Evolutionary conservation across 176 grass and related monocot species (phyloP), one percentile per base, ranked within the genome.

Genomic region (Elaeis guineensis): DNA sequence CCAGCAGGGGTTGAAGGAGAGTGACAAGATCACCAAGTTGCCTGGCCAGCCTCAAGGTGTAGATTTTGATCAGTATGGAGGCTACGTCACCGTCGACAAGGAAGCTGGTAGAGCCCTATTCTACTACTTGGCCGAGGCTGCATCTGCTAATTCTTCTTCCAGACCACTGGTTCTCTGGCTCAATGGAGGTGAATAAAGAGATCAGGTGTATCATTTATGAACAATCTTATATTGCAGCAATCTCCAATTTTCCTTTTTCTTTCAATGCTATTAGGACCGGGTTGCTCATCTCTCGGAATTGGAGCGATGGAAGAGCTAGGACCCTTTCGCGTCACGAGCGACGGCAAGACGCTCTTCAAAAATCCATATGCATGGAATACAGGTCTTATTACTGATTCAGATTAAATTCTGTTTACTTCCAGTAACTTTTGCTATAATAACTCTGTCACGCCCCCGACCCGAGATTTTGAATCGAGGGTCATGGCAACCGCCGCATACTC

Each of bases 301-400:
- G 93, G 93, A 1, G 93, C 93, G 22, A 91, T 97, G 87, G 84
- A 91, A 72, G 93, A 97, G 68, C 69, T 91, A 1, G 93, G 93
- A 21, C 87, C 93, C 19, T 97, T 97, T 66, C 84, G 93, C 23
- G 86, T 96, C 55, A 80, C 64, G 80, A 91, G 84, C 79, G 84
- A 91, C 69, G 93, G 93, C 16, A 73, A 69, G 61, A 80, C 81
- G 70, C 82, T 97, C 17, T 91, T 85, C 72, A 67, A 28, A 21
- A 97, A 97, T 63, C 87, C 78, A 17, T 91, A 77, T 75, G 52
- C 87, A 24, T 97, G 93, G 93, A 97, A 97, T 75, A 17, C 29
- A 32, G 91, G 78, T 90, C 59, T 23, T 23, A 23, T 48, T 61
- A 48, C 28, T n/a, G 17, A 32, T 61, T 39, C 32, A 2, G 32